These are phyloP conservation scores for Penicillium verrucosum DNA, from an alignment of 2,329 filamentous ascomycete species.

Conservation along the genomic window DNA sequence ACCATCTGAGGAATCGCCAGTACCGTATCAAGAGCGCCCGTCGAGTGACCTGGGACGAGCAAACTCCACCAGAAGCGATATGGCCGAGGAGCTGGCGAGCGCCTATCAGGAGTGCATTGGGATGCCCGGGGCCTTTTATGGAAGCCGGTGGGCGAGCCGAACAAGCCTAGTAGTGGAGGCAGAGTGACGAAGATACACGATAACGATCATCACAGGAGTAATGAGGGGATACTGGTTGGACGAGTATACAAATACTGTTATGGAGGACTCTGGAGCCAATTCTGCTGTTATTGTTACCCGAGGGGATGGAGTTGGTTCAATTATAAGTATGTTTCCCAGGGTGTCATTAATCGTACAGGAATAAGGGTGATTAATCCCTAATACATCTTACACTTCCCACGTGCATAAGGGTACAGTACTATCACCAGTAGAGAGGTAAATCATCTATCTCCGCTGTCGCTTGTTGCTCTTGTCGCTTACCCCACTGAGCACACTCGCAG, in stretches of 20 bases:
- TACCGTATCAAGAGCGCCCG: slow-evolving; percentile 10
- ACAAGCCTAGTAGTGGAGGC: slow-evolving; percentile 16
- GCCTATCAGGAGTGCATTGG: slow-evolving; percentile 27
- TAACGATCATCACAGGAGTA: not conserved
- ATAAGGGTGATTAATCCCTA: slow-evolving; percentile 23
- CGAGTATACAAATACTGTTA: not conserved
- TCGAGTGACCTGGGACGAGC: slow-evolving; percentile 12
- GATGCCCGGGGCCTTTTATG: slow-evolving; percentile 26
- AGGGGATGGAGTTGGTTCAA: slow-evolving; percentile 9
- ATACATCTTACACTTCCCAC: slow-evolving; percentile 13
- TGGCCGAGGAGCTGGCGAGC: slow-evolving; percentile 21
- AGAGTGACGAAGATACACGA: slow-evolving; percentile 1
- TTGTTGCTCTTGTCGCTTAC: slow-evolving; percentile 60
- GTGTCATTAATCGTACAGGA: slow-evolving; percentile 36
- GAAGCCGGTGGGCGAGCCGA: slow-evolving; percentile 25
- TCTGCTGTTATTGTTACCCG: slow-evolving; percentile 17
- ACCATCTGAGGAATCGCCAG: slow-evolving; percentile 9
- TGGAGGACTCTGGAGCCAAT: not conserved
- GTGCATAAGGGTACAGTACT: not conserved
- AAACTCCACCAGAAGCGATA: slow-evolving; percentile 15
- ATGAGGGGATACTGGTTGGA: not conserved
- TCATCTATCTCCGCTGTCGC: slow-evolving; percentile 45
- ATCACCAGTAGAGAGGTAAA: not conserved
- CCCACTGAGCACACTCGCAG: slow-evolving; percentile 74
- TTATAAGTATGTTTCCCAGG: slow-evolving; percentile 13